phyloP scores from a whole-genome alignment of 2,329 filamentous ascomycete species.

The Aspergillus pseudonomiae region DNA sequence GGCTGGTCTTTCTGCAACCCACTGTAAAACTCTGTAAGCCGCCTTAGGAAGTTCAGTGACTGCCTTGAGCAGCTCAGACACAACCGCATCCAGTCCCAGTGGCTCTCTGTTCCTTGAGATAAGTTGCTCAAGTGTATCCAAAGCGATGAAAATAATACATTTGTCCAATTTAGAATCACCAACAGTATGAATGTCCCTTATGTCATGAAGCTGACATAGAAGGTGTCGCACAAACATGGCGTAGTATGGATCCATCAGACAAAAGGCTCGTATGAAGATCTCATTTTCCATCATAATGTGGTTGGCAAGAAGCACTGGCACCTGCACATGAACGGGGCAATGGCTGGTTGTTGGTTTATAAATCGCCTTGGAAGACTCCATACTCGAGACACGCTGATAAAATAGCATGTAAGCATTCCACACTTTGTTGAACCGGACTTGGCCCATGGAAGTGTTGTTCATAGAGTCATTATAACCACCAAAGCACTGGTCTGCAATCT shows the following conservation, averaged over 20 bases:
- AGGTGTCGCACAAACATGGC: conserved; percentile 67
- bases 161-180: conserved; percentile 51
- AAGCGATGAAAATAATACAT: conserved; percentile 43
- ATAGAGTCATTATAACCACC: conserved; percentile 66
- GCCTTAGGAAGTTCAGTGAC: conserved; percentile 58
- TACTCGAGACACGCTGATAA: conserved; percentile 77
- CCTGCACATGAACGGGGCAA: conserved; percentile 51
- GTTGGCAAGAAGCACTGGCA: conserved; percentile 50
- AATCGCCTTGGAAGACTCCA: conserved; percentile 57
- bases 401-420: conserved; percentile 97
- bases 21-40: conserved; percentile 63
- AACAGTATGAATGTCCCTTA: conserved; percentile 55
- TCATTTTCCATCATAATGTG: conserved; percentile 74
- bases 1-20: conserved; percentile 59
- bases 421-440: conserved; percentile 63
- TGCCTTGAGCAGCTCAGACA: conserved; percentile 55
- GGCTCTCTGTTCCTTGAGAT: conserved; percentile 71
- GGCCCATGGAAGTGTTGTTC: conserved; percentile 50
- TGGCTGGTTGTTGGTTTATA: conserved; percentile 51
- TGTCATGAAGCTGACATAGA: conserved; percentile 58
- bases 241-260: conserved; percentile 75
- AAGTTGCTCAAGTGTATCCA: conserved; percentile 73
- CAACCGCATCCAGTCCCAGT: conserved; percentile 62
- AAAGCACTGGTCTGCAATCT: conserved; percentile 77
- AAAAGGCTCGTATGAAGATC: conserved; percentile 72